Evolutionary conservation across 192 early-diverging fungal species (phyloP), one percentile per base, ranked within the genome.

Genomic region (Linnemannia elongata): DNA sequence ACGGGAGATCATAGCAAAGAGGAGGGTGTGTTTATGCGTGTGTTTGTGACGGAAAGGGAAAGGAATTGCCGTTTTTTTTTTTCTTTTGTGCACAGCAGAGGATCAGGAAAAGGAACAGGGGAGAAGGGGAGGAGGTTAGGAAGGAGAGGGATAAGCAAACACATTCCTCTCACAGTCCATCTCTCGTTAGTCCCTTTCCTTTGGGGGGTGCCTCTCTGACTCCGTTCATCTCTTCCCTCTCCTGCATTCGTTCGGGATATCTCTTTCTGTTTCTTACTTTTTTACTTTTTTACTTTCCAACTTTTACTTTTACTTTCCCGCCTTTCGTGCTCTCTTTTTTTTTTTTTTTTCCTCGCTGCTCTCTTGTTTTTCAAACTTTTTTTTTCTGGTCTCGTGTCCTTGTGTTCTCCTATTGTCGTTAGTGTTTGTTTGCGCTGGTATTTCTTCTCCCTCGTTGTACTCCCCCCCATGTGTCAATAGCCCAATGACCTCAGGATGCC

Each of bases 401-500:
- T 66, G 57, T 60, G 57, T 33, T 66, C 60, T 30, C 60, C 27
- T 66, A 30, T n/a, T n/a, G 54, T 24, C 24, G 54, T 57, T 57
- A 57, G 22, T 57, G 7, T 24, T 20, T 24, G 24, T 57, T 24
- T 52, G 49, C 20, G 18, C 20, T 57, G 60, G 60, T 30, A 10
- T 60, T 60, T 15, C 24, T 39, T 57, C 49, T 33, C 74, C 54
- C 47, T 76, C 54, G 30, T 41, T 70, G 4, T 36, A 7, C 20
- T 42, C 39, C 36, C 18, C 18, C n/a, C 38, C 24, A 42, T 72
- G 36, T 42, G 38, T 72, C 39, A 72, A 71, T 18, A 76, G 63
- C 76, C 75, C 70, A 41, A 54, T 83, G 76, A 78, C 76, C 76
- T 30, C 45, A 60, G 54, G 66, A 39, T 78, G 44, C 76, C 76